phyloP scores from a whole-genome alignment of 202 grass and related monocot species.

The Setaria viridis region DNA sequence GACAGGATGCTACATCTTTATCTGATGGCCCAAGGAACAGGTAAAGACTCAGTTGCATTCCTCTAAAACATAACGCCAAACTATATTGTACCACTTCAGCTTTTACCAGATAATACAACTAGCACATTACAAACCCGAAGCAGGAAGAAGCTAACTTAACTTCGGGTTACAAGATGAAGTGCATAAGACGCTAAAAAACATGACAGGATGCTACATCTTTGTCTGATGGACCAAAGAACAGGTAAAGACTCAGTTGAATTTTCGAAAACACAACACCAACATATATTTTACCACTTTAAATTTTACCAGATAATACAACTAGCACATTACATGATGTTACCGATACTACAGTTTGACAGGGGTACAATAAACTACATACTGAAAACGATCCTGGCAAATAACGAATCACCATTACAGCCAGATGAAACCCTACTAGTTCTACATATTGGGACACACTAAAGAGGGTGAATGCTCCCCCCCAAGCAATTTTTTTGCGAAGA shows the following conservation, averaged over 20 bases:
- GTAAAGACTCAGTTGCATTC: background rate
- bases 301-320: conserved; percentile 33
- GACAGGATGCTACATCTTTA: background rate
- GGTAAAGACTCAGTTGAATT: background rate
- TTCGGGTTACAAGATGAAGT: background rate
- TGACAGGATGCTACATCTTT: background rate
- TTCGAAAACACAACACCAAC: background rate
- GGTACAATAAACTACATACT: conserved; percentile 43
- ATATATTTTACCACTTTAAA: background rate
- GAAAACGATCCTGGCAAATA: background rate
- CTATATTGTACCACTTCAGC: background rate
- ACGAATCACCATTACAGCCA: conserved; percentile 28
- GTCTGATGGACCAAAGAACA: background rate
- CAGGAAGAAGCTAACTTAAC: too few relatives aligned
- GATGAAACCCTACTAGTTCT: conserved; percentile 25
- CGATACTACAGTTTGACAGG: conserved; percentile 32
- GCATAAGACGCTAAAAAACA: background rate
- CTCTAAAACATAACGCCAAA: background rate
- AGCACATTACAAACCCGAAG: conserved; percentile 13
- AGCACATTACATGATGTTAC: conserved; percentile 44
- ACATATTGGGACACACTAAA: conserved; percentile 42
- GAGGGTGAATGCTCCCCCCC: background rate
- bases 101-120: conserved; percentile 31
- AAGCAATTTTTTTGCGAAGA: conserved; percentile 29
- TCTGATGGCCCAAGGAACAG: background rate